Conservation (phyloP, 139 green algal species). For the Chlorella sp. region DNA sequence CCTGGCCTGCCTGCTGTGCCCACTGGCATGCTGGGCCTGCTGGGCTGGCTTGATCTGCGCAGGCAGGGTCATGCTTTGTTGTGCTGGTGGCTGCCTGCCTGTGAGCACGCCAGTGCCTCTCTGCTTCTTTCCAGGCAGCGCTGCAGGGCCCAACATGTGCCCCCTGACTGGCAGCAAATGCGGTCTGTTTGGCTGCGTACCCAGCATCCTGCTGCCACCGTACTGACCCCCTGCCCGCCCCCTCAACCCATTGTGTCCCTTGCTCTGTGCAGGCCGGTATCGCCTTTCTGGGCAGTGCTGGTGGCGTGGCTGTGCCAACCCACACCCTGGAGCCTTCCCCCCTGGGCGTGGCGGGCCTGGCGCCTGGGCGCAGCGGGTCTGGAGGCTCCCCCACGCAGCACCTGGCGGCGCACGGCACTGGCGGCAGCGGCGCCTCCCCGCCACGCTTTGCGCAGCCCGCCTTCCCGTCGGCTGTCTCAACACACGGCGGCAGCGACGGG, state of each 20-base stretch:
- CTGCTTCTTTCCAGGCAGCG: background rate
- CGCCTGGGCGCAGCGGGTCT: background rate
- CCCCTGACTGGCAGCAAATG: background rate
- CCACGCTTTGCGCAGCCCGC: background rate
- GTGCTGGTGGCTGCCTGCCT: no score
- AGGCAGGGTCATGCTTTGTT: no score
- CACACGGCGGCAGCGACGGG: background rate
- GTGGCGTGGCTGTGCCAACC: background rate
- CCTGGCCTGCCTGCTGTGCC: no score
- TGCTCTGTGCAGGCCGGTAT: background rate
- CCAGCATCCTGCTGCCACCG: background rate
- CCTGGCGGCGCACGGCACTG: background rate
- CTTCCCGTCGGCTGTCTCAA: background rate
- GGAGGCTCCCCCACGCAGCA: no score
- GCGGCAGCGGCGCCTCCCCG: background rate
- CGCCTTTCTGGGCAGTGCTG: conserved; percentile 18
- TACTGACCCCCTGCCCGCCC: background rate
- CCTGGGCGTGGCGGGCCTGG: background rate
- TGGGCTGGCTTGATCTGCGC: no score
- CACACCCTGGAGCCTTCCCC: conserved; percentile 30
- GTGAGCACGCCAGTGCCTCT: no score
- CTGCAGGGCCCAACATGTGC: background rate
- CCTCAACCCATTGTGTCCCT: background rate
- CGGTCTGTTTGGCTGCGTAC: background rate
- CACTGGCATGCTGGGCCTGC: no score